Evolutionary conservation across 345 rosid genomes (phyloP).

Genomic region (Geranium rotundifolium): DNA sequence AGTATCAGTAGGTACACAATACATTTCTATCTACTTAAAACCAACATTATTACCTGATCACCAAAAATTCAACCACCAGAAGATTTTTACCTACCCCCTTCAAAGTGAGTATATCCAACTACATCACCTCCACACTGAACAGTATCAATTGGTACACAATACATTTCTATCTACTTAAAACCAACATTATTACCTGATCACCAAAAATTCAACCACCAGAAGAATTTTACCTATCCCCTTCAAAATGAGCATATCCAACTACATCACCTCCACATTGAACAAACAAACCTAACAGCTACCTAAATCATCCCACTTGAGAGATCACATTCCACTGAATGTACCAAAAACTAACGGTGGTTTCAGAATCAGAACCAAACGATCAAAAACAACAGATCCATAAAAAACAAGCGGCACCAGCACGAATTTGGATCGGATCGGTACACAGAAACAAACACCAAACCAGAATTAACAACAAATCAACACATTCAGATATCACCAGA

Average conservation of each 20-base stretch:
- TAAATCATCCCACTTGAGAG: neutral
- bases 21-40: too few species aligned
- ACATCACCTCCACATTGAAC: neutral
- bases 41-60: too few species aligned
- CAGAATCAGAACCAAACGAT: neutral
- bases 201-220: too few species aligned
- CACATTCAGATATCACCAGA: neutral
- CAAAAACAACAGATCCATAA: neutral
- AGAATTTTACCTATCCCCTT: too few species aligned
- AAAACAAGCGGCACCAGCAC: neutral
- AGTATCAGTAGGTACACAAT: too few species aligned
- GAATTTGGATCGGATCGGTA: constrained; percentile 5
- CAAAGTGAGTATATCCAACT: neutral
- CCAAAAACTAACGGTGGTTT: neutral
- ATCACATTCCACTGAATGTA: neutral
- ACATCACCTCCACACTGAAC: neutral
- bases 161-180: too few species aligned
- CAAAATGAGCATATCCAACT: neutral
- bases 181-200: too few species aligned
- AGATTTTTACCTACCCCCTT: neutral
- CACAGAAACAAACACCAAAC: neutral
- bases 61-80: neutral
- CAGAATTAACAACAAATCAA: neutral
- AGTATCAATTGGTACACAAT: too few species aligned
- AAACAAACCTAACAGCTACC: neutral